phyloP scores from a whole-genome alignment of 1,139 yeast genomes.

The Diutina ranongensis region DNA sequence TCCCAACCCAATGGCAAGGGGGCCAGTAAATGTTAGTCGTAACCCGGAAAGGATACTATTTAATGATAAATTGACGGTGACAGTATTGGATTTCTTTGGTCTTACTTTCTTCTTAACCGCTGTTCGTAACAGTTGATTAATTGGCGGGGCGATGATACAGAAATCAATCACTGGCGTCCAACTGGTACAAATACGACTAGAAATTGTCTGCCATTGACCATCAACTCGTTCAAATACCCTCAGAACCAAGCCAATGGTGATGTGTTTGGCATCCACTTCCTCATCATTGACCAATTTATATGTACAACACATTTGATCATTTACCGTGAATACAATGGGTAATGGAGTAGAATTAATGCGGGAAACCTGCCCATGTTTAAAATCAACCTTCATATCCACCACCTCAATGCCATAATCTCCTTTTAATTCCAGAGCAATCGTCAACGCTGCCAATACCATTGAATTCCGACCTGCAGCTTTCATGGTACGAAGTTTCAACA shows the following conservation, averaged over 20 bases:
- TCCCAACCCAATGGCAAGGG: constrained; percentile 49
- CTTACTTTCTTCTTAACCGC: background rate
- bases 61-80: constrained; percentile 31
- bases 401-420: background rate
- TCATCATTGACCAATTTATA: constrained; percentile 31
- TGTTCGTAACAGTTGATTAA: constrained; percentile 8
- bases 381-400: background rate
- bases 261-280: constrained; percentile 11
- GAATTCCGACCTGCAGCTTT: constrained; percentile 3
- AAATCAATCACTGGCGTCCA: constrained; percentile 59
- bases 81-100: constrained; percentile 20
- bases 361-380: constrained; percentile 4
- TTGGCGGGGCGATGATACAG: constrained; percentile 35
- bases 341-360: constrained; percentile 10
- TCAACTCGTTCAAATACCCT: constrained; percentile 12
- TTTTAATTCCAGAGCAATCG: background rate
- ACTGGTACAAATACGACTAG: constrained; percentile 34
- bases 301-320: constrained; percentile 29
- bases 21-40: constrained; percentile 52
- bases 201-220: constrained; percentile 11
- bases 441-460: constrained; percentile 2
- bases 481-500: background rate
- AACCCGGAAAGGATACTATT: constrained; percentile 33
- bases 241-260: background rate
- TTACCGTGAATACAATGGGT: constrained; percentile 21